phyloP scores from a whole-genome alignment of 2,329 filamentous ascomycete genomes.

The Plectosphaerella plurivora region DNA sequence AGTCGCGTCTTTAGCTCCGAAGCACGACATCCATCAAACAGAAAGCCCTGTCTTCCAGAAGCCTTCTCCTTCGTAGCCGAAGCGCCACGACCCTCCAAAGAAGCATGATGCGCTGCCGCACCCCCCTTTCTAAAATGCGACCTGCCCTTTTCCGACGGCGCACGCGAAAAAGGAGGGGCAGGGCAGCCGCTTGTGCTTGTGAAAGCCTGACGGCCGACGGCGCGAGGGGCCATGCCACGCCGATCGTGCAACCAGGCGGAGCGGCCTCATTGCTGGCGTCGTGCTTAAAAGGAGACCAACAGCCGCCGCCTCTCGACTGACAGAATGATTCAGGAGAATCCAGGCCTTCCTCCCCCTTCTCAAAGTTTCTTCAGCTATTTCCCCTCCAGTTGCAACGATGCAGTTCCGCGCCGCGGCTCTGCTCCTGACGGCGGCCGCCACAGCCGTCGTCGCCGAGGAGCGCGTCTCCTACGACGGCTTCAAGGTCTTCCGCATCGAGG shows the following conservation, averaged over 20 bases:
- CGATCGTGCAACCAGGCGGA: neutral
- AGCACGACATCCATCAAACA: neutral
- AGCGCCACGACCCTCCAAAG: neutral
- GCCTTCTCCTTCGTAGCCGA: neutral
- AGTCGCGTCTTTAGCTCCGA: neutral
- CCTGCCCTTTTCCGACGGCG: slow-evolving; percentile 1
- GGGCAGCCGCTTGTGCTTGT: neutral
- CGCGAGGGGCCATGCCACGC: neutral
- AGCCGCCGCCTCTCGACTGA: neutral
- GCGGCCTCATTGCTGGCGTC: neutral
- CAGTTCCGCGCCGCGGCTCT: slow-evolving; percentile 7
- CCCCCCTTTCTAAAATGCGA: neutral
- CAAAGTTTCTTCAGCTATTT: neutral
- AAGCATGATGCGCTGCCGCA: neutral
- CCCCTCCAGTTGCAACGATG: slow-evolving; percentile 4
- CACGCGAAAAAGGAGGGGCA: neutral
- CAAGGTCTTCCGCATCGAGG: slow-evolving; percentile 38
- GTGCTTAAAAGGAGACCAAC: neutral
- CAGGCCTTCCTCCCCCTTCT: neutral
- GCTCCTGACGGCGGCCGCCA: slow-evolving; percentile 6
- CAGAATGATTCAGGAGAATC: neutral
- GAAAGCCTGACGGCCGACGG: neutral
- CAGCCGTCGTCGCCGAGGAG: slow-evolving; percentile 8
- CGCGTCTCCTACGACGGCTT: slow-evolving; percentile 36
- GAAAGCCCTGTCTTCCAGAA: neutral